Evolutionary conservation across 805 yeast species (phyloP).

Genomic region (Candida easanensis): DNA sequence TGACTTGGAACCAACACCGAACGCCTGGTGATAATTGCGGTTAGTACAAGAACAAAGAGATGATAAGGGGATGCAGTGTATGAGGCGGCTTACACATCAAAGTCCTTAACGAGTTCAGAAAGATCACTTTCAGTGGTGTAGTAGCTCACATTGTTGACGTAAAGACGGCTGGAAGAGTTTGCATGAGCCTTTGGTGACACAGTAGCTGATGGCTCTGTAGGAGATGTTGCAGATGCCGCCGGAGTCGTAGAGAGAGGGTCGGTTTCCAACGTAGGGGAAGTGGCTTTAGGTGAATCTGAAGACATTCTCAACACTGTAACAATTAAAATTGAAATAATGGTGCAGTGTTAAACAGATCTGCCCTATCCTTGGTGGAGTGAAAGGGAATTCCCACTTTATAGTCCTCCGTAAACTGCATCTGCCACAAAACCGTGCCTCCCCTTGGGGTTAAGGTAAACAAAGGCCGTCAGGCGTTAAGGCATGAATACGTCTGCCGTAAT

Average conservation of each 20-base stretch:
- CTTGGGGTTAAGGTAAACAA: conserved; percentile 1
- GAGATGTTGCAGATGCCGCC: not conserved
- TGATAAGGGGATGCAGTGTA: not conserved
- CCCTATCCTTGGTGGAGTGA: not conserved
- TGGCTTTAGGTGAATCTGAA: too few species aligned
- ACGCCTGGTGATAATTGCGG: conserved; percentile 12
- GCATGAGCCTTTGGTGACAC: not conserved
- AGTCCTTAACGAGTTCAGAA: conserved; percentile 40
- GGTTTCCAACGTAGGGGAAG: too few species aligned
- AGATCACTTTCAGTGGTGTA: conserved; percentile 53
- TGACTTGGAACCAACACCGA: conserved; percentile 54
- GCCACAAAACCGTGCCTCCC: conserved; percentile 1
- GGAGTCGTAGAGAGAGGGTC: too few species aligned
- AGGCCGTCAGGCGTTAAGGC: not conserved
- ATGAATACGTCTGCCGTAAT: too few species aligned
- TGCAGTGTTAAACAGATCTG: too few species aligned
- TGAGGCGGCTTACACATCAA: conserved; percentile 40
- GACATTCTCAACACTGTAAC: too few species aligned
- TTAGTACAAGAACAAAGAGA: not conserved
- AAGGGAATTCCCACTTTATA: not conserved
- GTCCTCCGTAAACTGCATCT: not conserved
- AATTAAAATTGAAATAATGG: too few species aligned
- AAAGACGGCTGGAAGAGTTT: conserved; percentile 36
- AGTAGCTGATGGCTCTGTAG: not conserved
- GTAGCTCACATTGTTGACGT: conserved; percentile 53